Conservation (phyloP, 495 filamentous ascomycete genomes). For the Acidomyces sp. region DNA sequence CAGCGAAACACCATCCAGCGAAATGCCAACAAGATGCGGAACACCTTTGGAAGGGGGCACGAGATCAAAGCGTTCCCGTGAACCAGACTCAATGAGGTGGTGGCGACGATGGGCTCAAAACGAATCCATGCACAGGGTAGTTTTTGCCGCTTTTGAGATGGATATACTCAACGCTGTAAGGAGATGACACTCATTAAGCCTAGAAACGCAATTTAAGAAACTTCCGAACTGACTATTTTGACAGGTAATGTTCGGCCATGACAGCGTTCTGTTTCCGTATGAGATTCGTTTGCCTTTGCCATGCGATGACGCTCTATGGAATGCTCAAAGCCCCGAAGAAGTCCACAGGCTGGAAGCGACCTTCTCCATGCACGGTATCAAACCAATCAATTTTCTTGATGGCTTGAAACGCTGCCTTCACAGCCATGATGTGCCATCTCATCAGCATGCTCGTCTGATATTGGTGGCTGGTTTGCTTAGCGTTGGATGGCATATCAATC, state of each 20-base stretch:
- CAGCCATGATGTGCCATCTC: conserved; percentile 3
- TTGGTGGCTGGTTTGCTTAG: conserved; percentile 4
- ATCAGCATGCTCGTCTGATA: conserved; percentile 4
- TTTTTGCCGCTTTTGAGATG: conserved; percentile 9
- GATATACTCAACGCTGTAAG: conserved; percentile 6
- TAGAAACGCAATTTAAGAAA: too few relatives aligned
- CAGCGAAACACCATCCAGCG: conserved; percentile 4
- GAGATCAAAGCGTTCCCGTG: background rate
- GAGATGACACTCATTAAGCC: too few relatives aligned
- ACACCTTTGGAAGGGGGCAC: background rate
- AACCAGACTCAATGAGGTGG: background rate
- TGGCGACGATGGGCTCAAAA: conserved; percentile 7
- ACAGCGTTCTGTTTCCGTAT: background rate
- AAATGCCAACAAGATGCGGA: background rate
- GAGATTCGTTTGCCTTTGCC: conserved; percentile 4
- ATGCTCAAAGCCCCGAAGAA: conserved; percentile 2
- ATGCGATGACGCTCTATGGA: conserved; percentile 7
- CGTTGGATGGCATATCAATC: conserved; percentile 6
- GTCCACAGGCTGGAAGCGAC: conserved; percentile 2
- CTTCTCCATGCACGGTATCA: conserved; percentile 7
- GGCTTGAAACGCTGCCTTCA: conserved; percentile 6
- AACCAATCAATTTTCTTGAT: conserved; percentile 5
- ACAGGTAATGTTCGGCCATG: conserved; percentile 3
- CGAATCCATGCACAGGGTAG: conserved; percentile 11
- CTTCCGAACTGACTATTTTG: too few relatives aligned